phyloP scores from a whole-genome alignment of 495 filamentous ascomycete genomes.

The Trichoderma gamsii region DNA sequence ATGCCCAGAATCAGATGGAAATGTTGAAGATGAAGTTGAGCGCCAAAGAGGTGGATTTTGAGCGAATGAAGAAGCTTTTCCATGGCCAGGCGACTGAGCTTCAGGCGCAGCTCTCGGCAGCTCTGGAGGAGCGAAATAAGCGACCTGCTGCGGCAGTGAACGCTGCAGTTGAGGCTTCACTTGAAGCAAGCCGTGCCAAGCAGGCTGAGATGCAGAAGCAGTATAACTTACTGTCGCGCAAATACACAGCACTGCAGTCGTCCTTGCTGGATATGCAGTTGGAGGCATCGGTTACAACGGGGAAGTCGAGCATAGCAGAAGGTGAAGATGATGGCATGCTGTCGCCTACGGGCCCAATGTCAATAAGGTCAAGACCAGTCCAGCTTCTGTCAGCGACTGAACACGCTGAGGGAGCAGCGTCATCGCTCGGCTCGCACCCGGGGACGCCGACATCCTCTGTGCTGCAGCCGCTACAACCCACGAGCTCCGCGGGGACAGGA shows the following conservation, averaged over 20 bases:
- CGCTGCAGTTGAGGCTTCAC: conserved; percentile 30
- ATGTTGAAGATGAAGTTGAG: conserved; percentile 45
- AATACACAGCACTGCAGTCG: conserved; percentile 36
- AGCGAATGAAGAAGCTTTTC: conserved; percentile 37
- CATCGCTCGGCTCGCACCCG: conserved; percentile 30
- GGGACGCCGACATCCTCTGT: conserved; percentile 16
- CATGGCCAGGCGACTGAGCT: conserved; percentile 40
- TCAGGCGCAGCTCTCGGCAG: conserved; percentile 37
- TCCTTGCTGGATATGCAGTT: conserved; percentile 32
- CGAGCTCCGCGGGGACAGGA: conserved; percentile 3
- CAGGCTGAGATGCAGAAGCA: conserved; percentile 39
- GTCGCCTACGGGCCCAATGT: conserved; percentile 12
- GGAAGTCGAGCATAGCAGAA: conserved; percentile 11
- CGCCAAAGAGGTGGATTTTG: conserved; percentile 47
- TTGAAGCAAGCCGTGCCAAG: conserved; percentile 35
- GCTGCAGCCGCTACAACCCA: conserved; percentile 3
- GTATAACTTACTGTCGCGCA: conserved; percentile 35
- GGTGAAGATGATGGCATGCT: conserved; percentile 10
- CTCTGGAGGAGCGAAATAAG: conserved; percentile 35
- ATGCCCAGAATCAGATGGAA: conserved; percentile 45
- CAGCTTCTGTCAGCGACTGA: conserved; percentile 35
- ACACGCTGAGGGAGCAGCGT: conserved; percentile 27
- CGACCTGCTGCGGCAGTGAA: conserved; percentile 30
- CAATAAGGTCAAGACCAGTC: conserved; percentile 19
- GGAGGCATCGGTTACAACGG: conserved; percentile 16